These are phyloP conservation scores for Phytophthora kernoviae DNA, from an alignment of 352 stramenopile species.

Conservation along the genomic window DNA sequence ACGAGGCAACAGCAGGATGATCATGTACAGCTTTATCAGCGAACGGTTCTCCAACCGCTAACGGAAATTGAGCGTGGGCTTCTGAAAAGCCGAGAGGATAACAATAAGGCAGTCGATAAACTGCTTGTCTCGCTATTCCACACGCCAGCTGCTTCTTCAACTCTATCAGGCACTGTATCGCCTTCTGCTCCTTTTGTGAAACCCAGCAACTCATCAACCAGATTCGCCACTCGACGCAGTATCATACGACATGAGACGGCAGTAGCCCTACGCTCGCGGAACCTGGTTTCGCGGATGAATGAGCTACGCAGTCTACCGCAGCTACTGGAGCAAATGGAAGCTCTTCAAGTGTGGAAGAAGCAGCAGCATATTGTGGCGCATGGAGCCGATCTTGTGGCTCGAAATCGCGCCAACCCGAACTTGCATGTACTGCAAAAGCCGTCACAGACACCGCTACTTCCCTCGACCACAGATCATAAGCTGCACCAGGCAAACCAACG, in stretches of 20 bases:
- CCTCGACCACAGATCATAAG: slow-evolving; percentile 57
- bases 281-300: slow-evolving; percentile 56
- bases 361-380: slow-evolving; percentile 47
- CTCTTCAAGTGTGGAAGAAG: slow-evolving; percentile 36
- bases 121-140: slow-evolving; percentile 50
- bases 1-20: slow-evolving; percentile 11
- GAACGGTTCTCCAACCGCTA: slow-evolving; percentile 18
- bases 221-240: slow-evolving; percentile 50
- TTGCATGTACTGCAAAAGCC: slow-evolving; percentile 52
- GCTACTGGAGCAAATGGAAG: slow-evolving; percentile 54
- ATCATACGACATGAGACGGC: slow-evolving; percentile 56
- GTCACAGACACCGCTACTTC: slow-evolving; percentile 57
- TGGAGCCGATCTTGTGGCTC: slow-evolving; percentile 52
- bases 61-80: slow-evolving; percentile 40
- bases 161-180: slow-evolving; percentile 7
- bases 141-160: slow-evolving; percentile 8
- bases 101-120: slow-evolving; percentile 50
- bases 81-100: slow-evolving; percentile 36
- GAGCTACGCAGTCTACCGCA: slow-evolving; percentile 61
- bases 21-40: slow-evolving; percentile 10
- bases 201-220: slow-evolving; percentile 8
- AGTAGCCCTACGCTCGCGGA: slow-evolving; percentile 52
- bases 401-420: slow-evolving; percentile 48
- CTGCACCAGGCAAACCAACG: slow-evolving; percentile 46
- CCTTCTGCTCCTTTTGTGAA: slow-evolving; percentile 7